Evolutionary conservation across 805 yeast species (phyloP).

Genomic region (Torulaspora gathmanii): DNA sequence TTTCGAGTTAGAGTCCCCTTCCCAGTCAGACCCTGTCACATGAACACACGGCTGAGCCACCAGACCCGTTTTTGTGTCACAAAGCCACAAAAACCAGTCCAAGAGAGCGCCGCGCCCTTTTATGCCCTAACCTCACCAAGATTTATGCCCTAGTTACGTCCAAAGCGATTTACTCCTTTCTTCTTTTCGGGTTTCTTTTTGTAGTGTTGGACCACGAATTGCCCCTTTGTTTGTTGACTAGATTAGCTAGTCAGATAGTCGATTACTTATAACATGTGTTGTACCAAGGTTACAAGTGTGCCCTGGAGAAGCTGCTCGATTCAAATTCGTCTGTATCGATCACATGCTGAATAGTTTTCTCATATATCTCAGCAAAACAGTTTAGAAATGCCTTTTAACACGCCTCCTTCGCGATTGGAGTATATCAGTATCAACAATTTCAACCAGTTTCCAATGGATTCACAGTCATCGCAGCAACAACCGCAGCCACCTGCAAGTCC

Average conservation of each 20-base stretch:
- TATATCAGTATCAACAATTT: conserved; percentile 7
- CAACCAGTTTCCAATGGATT: conserved; percentile 2
- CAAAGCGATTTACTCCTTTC: not conserved
- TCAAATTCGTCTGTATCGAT: not conserved
- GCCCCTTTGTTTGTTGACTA: conserved; percentile 2
- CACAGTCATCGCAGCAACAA: conserved; percentile 5
- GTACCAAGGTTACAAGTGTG: no score
- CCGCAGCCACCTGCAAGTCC: conserved; percentile 13
- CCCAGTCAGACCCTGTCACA: not conserved
- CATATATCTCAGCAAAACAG: not conserved
- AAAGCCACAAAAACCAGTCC: not conserved
- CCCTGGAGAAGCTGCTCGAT: no score
- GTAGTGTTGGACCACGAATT: not conserved
- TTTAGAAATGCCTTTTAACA: conserved; percentile 6
- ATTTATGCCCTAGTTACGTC: not conserved
- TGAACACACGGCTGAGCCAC: not conserved
- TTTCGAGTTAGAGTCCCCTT: not conserved
- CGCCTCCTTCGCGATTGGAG: conserved; percentile 11
- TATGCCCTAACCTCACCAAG: not conserved
- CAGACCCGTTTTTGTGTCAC: conserved; percentile 1
- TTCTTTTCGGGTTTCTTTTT: not conserved
- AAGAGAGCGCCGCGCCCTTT: not conserved
- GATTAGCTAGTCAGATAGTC: not conserved
- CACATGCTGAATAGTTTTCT: not conserved
- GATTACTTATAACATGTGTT: not conserved